Percentiles rank a stretch among this genome's conserved stretches.
phyloP scores from a whole-genome alignment of 1,284 basidiomycete species.

The Irpex sp. region DNA sequence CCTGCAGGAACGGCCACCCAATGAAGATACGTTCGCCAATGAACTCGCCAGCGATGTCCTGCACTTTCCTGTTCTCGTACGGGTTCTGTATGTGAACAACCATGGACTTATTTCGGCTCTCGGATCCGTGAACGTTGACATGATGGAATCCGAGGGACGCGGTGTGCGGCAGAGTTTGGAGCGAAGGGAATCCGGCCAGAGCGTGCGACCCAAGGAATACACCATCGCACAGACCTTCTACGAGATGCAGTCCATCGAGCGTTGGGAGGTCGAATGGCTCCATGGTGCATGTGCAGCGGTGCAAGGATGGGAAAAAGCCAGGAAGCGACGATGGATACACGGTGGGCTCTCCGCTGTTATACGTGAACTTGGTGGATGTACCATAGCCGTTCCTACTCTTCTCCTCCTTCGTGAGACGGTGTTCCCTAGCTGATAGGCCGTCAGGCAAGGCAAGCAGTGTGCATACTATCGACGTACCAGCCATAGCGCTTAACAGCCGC shows the following conservation, averaged over 20 bases:
- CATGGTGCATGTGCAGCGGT: conserved; percentile 77
- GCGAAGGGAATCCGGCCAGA: conserved; percentile 93
- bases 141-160: conserved; percentile 80
- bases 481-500: conserved; percentile 82
- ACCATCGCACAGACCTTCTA: conserved; percentile 87
- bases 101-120: conserved; percentile 91
- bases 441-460: conserved; percentile 3
- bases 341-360: conserved; percentile 59
- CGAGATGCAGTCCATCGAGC: conserved; percentile 81
- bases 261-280: conserved; percentile 86
- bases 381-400: conserved; percentile 76
- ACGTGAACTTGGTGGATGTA: conserved; percentile 78
- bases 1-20: conserved; percentile 94
- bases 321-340: conserved; percentile 89
- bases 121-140: conserved; percentile 92
- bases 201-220: conserved; percentile 85
- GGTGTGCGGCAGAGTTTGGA: conserved; percentile 85
- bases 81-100: conserved; percentile 82
- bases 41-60: conserved; percentile 74
- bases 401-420: conserved; percentile 79
- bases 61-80: conserved; percentile 63
- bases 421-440: conserved; percentile 57
- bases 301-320: conserved; percentile 92
- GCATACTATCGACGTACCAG: conserved; percentile 40
- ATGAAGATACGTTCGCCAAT: conserved; percentile 79